Evolutionary conservation across 352 stramenopile species (phyloP).

Genomic region (Pythium dissimile): DNA sequence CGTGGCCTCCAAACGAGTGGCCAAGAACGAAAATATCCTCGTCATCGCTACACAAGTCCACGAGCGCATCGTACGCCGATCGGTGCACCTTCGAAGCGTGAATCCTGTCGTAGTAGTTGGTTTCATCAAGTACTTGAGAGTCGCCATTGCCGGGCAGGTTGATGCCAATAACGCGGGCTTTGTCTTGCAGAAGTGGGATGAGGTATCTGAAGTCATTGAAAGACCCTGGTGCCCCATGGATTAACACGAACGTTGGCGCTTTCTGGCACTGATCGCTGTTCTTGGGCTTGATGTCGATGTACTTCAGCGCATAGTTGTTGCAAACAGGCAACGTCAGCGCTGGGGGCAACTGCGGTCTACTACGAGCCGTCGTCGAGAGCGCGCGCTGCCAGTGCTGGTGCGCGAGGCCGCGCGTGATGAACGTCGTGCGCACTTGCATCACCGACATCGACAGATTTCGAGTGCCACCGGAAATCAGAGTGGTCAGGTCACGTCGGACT

Average conservation of each 20-base stretch:
- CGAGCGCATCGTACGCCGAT: slow-evolving; percentile 24
- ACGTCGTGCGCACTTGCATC: no score
- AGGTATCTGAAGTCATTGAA: slow-evolving; percentile 56
- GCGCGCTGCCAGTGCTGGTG: not conserved
- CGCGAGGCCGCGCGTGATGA: not conserved
- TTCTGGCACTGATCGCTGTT: not conserved
- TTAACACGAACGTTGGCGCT: slow-evolving; percentile 34
- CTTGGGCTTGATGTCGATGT: slow-evolving; percentile 17
- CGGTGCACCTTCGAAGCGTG: slow-evolving; percentile 11
- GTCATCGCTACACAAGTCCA: slow-evolving; percentile 16
- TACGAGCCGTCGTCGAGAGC: not conserved
- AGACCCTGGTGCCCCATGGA: slow-evolving; percentile 55
- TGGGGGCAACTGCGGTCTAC: slow-evolving; percentile 1
- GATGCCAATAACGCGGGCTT: slow-evolving; percentile 26
- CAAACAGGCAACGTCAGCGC: slow-evolving; percentile 8
- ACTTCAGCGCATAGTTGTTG: slow-evolving; percentile 17
- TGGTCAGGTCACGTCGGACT: not conserved
- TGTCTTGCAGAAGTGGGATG: slow-evolving; percentile 31
- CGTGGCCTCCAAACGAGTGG: slow-evolving; percentile 32
- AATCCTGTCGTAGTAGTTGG: slow-evolving; percentile 24
- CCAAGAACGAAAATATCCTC: slow-evolving; percentile 26
- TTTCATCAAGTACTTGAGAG: slow-evolving; percentile 13
- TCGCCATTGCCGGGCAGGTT: slow-evolving; percentile 28
- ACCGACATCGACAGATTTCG: no score
- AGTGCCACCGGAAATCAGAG: no score